Conservation (phyloP, 108 stramenopile genomes). For the Pseudonitzschia pungens region DNA sequence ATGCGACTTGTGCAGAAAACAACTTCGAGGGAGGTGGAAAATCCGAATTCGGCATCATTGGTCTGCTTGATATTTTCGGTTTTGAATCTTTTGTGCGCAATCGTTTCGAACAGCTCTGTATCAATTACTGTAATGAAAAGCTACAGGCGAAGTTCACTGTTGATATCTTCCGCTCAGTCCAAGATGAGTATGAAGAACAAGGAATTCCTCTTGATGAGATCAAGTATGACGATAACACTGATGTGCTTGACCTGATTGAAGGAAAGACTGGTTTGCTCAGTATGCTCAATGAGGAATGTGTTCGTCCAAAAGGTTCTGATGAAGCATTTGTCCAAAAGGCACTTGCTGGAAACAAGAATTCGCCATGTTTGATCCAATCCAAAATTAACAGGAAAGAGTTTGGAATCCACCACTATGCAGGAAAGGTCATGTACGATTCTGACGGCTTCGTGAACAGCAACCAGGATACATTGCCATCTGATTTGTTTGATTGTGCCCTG, state of each 20-base stretch:
- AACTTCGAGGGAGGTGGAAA: conserved; percentile 45
- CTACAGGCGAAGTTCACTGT: conserved; percentile 91
- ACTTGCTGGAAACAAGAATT: conserved; percentile 58
- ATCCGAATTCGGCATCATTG: conserved; percentile 72
- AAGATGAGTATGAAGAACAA: conserved; percentile 90
- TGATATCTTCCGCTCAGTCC: conserved; percentile 89
- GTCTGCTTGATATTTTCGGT: conserved; percentile 96
- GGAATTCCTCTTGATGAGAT: conserved; percentile 90
- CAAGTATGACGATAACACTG: conserved; percentile 91
- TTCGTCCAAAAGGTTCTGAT: conserved; percentile 89
- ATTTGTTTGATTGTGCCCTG: conserved; percentile 66
- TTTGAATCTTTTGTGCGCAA: conserved; percentile 93
- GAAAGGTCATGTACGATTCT: conserved; percentile 87
- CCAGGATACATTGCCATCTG: conserved; percentile 80
- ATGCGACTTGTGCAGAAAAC: conserved; percentile 61
- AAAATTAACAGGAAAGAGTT: conserved; percentile 65
- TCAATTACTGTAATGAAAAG: conserved; percentile 95
- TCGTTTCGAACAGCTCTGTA: conserved; percentile 89
- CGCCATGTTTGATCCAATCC: conserved; percentile 55
- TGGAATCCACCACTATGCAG: conserved; percentile 95
- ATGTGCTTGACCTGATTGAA: conserved; percentile 92
- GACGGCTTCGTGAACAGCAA: conserved; percentile 86
- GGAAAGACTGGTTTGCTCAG: conserved; percentile 88
- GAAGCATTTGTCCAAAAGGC: conserved; percentile 76
- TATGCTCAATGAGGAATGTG: conserved; percentile 96